Base-by-base conservation (phyloP, 495 filamentous ascomycete genomes). In the Tuber brumale region DNA sequence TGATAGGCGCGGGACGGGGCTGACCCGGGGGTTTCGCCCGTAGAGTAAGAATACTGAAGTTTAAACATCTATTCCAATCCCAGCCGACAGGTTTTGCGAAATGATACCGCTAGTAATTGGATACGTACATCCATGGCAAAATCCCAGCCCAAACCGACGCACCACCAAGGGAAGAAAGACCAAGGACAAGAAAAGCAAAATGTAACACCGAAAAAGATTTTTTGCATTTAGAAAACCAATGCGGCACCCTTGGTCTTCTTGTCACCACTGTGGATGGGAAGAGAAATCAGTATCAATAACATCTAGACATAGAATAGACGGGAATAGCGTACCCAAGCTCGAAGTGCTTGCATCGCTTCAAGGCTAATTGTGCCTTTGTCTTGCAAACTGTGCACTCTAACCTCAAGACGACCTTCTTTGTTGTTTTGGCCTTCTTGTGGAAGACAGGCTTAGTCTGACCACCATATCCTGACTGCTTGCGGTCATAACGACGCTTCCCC, bases 221-320 rank as follows among this genome's bases (percentile, higher is more conserved):
- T 79, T 79, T 79, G 71, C 74, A 82, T 85, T 88, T 95, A 99
- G 89, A 98, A 99, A 83, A 99, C 96, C 84, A 99, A 90, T 82
- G 96, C 96, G 84, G 95, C 95, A 91, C 96, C 96, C 92, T 99
- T 99, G 85, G 96, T 99, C 94, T 99, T 99, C 94, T 99, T 99
- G 91, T 99, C 96, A 89, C 96, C 96, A 91, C 95, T 97, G 82
- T 86, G 85, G 21, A 74, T 79, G 69, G 72, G 72, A 78, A 77
- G 70, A 76, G 23, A 23, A 57, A 39, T 76, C 48, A 35, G 14
- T 71, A 46, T 77, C 35, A 76, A 70, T 70, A 70, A n/a, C 8
- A 1, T 42, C 69, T 41, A 27, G 35, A 43, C 57, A 69, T 44
- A 35, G 9, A 23, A 71, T 12, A 3, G n/a, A 21, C 9, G 73